Percentiles rank a stretch among this genome's conserved stretches.
These are phyloP conservation scores for Punctularia strigosozonata DNA, from an alignment of 768 basidiomycete genomes.

Conservation along the genomic window DNA sequence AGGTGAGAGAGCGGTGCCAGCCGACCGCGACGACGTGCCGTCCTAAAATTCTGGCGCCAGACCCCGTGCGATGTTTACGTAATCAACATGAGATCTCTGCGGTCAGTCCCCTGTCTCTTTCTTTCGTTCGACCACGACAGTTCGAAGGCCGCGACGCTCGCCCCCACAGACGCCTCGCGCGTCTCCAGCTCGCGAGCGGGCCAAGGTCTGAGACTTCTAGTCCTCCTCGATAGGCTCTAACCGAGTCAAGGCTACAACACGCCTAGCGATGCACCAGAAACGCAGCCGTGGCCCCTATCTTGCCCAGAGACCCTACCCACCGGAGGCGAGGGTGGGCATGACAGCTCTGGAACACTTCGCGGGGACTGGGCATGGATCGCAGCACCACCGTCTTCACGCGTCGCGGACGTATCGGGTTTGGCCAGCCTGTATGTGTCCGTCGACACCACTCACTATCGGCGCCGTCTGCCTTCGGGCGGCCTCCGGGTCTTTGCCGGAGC, in stretches of 20 bases:
- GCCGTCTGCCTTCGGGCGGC: too few relatives aligned
- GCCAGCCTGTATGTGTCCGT: too few relatives aligned
- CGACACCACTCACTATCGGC: too few relatives aligned
- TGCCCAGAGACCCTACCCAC: background rate
- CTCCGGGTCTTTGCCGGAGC: too few relatives aligned
- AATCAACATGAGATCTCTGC: too few relatives aligned
- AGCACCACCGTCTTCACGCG: too few relatives aligned
- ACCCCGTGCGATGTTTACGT: background rate
- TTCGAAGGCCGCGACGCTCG: conserved; percentile 52
- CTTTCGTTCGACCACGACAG: conserved; percentile 12
- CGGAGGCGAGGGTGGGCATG: background rate
- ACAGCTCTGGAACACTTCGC: background rate
- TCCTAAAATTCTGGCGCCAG: too few relatives aligned
- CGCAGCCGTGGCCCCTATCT: background rate
- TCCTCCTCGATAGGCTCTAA: conserved; percentile 2
- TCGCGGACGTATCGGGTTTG: too few relatives aligned
- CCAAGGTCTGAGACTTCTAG: conserved; percentile 58
- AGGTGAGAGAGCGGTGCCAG: background rate
- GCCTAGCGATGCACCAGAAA: conserved; percentile 1
- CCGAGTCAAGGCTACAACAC: background rate
- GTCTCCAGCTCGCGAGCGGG: conserved; percentile 43
- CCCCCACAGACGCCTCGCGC: conserved; percentile 24
- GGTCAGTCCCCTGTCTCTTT: too few relatives aligned
- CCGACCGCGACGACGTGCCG: background rate
- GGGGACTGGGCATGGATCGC: background rate